These are phyloP conservation scores for Trichoderma afroharzianum DNA, from an alignment of 2,329 filamentous ascomycete genomes.

Conservation along the genomic window DNA sequence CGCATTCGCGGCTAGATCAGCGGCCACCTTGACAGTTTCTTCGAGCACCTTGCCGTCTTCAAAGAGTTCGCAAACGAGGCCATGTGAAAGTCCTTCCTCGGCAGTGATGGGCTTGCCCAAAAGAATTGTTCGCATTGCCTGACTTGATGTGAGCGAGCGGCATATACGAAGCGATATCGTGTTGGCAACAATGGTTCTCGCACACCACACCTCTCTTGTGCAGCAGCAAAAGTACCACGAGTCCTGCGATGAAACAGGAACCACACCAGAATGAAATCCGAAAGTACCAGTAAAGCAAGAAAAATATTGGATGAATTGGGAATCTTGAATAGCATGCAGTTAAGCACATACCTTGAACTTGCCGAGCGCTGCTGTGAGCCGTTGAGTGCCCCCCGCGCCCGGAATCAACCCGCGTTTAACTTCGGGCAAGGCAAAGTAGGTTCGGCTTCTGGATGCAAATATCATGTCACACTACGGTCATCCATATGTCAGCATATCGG, in stretches of 20 bases:
- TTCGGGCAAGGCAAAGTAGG: slow-evolving; percentile 39
- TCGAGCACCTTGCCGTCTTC: slow-evolving; percentile 27
- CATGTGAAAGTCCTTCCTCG: slow-evolving; percentile 26
- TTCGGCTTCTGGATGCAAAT: slow-evolving; percentile 30
- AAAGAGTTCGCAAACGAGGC: slow-evolving; percentile 27
- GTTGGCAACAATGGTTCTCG: not conserved
- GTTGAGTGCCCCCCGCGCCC: slow-evolving; percentile 40
- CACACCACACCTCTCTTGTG: not conserved
- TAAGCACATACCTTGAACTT: slow-evolving; percentile 36
- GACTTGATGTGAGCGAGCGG: not conserved
- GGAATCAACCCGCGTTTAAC: slow-evolving; percentile 40
- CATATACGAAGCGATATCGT: not conserved
- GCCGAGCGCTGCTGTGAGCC: slow-evolving; percentile 38
- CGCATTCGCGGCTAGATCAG: slow-evolving; percentile 24
- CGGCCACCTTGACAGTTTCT: slow-evolving; percentile 26
- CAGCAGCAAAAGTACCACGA: slow-evolving; percentile 2
- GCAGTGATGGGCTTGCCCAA: slow-evolving; percentile 27
- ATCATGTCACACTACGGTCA: slow-evolving; percentile 37
- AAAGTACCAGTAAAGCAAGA: not conserved
- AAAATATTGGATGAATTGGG: not conserved
- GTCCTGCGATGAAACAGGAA: not conserved
- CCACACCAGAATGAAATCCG: not conserved
- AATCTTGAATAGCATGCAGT: not conserved
- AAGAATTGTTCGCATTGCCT: slow-evolving; percentile 32
- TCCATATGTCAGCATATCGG: not conserved